Evolutionary conservation across 2,329 filamentous ascomycete genomes (phyloP).

Genomic region (Stachybotrys chartarum): DNA sequence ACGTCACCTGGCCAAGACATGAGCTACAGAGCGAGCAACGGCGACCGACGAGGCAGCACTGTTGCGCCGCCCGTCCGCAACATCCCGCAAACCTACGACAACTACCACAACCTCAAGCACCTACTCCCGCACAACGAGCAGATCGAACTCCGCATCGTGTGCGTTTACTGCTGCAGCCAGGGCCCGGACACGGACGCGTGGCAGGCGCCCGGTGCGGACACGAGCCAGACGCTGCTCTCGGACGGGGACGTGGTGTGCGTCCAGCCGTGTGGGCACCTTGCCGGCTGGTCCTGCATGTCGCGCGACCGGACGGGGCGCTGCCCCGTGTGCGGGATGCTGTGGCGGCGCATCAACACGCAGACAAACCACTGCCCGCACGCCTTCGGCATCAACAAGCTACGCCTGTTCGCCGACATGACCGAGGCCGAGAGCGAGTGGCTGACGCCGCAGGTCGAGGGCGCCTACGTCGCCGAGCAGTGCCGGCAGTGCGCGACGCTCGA

Average conservation of each 20-base stretch:
- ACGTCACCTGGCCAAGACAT: not conserved
- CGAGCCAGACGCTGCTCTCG: not conserved
- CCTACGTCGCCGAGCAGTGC: not conserved
- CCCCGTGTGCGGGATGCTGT: constrained; percentile 1
- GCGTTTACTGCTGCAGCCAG: not conserved
- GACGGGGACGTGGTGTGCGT: not conserved
- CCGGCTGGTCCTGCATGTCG: constrained; percentile 2
- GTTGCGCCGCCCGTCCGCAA: not conserved
- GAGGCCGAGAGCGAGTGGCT: constrained; percentile 1
- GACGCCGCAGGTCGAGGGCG: not conserved
- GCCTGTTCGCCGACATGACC: not conserved
- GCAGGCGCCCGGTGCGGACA: not conserved
- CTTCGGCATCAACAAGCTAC: not conserved
- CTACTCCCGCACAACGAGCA: not conserved
- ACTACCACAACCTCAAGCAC: not conserved
- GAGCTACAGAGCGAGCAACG: not conserved
- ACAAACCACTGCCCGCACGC: not conserved
- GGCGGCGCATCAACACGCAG: not conserved
- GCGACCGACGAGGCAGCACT: not conserved
- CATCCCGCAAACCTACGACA: not conserved
- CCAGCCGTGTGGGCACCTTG: constrained; percentile 4
- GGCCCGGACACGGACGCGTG: not conserved
- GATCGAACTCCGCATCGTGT: not conserved
- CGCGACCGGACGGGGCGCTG: not conserved
- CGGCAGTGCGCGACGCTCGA: constrained; percentile 2